These are phyloP conservation scores for Cystobasidiaceae sp. DNA, from an alignment of 1,284 basidiomycete species.

Conservation along the genomic window DNA sequence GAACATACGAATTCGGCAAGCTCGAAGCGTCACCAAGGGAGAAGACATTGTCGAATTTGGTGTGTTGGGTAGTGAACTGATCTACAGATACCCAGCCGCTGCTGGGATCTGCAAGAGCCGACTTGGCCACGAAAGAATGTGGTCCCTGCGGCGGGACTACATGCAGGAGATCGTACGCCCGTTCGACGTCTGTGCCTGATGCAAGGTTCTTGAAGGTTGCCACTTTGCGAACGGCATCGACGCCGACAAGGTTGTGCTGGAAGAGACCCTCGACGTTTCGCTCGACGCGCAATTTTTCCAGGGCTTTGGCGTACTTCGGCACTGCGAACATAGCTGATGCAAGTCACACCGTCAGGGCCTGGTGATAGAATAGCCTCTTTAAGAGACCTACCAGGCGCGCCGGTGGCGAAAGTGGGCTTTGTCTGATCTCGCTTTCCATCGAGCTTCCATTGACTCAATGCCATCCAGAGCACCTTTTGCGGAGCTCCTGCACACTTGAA, in stretches of 20 bases:
- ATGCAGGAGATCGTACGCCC: conserved; percentile 58
- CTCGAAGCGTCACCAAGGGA: conserved; percentile 84
- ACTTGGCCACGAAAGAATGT: conserved; percentile 67
- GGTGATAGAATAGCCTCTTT: not conserved
- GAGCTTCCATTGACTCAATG: conserved; percentile 27
- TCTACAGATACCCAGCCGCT: conserved; percentile 83
- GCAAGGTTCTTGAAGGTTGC: conserved; percentile 69
- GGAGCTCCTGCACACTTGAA: conserved; percentile 88
- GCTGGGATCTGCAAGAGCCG: conserved; percentile 41
- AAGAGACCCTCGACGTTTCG: conserved; percentile 77
- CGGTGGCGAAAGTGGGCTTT: conserved; percentile 80
- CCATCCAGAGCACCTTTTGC: conserved; percentile 43
- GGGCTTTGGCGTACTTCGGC: conserved; percentile 82
- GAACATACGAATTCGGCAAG: conserved; percentile 66
- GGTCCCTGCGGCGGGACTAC: conserved; percentile 89
- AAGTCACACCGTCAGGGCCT: not conserved
- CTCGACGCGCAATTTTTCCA: conserved; percentile 69
- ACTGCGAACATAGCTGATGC: conserved; percentile 68
- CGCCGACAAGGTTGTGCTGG: conserved; percentile 72
- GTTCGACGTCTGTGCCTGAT: conserved; percentile 37
- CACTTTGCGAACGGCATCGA: conserved; percentile 63
- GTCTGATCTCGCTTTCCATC: conserved; percentile 50
- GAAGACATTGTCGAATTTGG: conserved; percentile 76
- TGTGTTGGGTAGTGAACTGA: conserved; percentile 71
- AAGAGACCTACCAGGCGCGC: conserved; percentile 44